Evolutionary conservation across 495 filamentous ascomycete species (phyloP).

Genomic region (Schizothecium vesticola): DNA sequence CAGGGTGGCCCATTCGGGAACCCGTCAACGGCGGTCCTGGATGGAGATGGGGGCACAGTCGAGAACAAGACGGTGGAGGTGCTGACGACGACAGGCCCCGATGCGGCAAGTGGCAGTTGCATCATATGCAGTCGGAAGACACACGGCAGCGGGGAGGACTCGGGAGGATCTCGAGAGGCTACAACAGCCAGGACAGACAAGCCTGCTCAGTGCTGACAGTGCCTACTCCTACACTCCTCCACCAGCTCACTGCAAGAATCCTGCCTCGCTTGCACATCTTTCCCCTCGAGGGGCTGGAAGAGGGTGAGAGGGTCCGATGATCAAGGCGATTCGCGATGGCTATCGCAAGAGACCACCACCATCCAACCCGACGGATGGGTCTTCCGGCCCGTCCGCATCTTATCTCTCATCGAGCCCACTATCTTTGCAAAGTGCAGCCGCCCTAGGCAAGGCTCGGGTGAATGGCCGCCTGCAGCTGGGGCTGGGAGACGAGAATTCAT

Average conservation of each 20-base stretch:
- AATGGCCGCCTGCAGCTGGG: neutral
- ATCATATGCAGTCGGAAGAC: slow-evolving; percentile 2
- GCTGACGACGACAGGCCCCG: neutral
- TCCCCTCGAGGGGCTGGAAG: neutral
- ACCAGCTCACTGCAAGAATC: neutral
- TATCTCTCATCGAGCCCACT: neutral
- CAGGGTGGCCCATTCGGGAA: too few species aligned
- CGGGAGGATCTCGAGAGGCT: neutral
- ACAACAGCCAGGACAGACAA: neutral
- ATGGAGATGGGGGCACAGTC: neutral
- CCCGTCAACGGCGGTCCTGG: neutral
- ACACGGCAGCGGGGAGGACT: neutral
- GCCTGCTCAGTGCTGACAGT: neutral
- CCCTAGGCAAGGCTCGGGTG: neutral
- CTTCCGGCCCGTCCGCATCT: neutral
- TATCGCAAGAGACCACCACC: neutral
- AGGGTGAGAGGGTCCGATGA: neutral
- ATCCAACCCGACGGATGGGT: neutral
- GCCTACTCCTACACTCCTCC: neutral
- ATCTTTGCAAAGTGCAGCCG: neutral
- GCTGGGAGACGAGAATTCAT: neutral
- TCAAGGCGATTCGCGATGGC: neutral
- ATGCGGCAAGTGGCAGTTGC: slow-evolving; percentile 3
- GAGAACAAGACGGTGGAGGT: neutral
- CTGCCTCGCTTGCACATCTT: neutral